A percentile compares a stretch with the other conserved stretches of the same genome.
phyloP scores from a whole-genome alignment of 495 filamentous ascomycete genomes.

The Hypoxylon crocopeplum region DNA sequence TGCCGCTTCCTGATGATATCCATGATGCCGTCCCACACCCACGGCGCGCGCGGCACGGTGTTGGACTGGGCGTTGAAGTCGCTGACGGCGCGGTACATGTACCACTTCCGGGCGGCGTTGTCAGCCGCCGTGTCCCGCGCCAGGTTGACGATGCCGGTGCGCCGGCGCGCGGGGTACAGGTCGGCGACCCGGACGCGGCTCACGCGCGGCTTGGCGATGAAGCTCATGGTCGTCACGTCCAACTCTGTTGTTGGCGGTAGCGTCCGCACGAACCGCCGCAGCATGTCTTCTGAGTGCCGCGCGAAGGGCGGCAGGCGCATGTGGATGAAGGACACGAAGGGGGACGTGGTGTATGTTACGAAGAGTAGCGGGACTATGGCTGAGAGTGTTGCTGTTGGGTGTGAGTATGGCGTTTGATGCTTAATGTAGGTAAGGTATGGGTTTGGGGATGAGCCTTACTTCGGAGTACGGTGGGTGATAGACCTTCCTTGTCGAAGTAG shows the following conservation, averaged over 20 bases:
- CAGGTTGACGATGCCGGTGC: slow-evolving; percentile 61
- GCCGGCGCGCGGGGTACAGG: slow-evolving; percentile 48
- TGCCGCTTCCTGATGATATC: slow-evolving; percentile 1
- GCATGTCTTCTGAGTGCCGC: slow-evolving; percentile 69
- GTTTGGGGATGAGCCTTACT: slow-evolving; percentile 17
- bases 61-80: slow-evolving; percentile 42
- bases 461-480: slow-evolving; percentile 27
- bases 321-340: slow-evolving; percentile 77
- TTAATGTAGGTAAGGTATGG: not conserved
- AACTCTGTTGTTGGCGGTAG: slow-evolving; percentile 69
- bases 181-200: slow-evolving; percentile 57
- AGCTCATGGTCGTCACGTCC: slow-evolving; percentile 74
- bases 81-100: slow-evolving; percentile 44
- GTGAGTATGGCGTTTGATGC: slow-evolving; percentile 10
- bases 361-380: slow-evolving; percentile 72
- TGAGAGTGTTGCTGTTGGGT: slow-evolving; percentile 58
- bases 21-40: slow-evolving; percentile 32
- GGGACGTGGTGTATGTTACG: slow-evolving; percentile 67
- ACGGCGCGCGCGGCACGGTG: slow-evolving; percentile 8
- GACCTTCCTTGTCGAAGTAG: slow-evolving; percentile 57
- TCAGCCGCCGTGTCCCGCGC: slow-evolving; percentile 44
- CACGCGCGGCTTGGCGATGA: slow-evolving; percentile 62
- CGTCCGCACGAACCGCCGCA: slow-evolving; percentile 67
- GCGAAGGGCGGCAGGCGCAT: slow-evolving; percentile 72
- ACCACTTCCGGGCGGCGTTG: slow-evolving; percentile 43